phyloP scores from a whole-genome alignment of 2,329 filamentous ascomycete genomes.

The Cryphonectria radicalis region DNA sequence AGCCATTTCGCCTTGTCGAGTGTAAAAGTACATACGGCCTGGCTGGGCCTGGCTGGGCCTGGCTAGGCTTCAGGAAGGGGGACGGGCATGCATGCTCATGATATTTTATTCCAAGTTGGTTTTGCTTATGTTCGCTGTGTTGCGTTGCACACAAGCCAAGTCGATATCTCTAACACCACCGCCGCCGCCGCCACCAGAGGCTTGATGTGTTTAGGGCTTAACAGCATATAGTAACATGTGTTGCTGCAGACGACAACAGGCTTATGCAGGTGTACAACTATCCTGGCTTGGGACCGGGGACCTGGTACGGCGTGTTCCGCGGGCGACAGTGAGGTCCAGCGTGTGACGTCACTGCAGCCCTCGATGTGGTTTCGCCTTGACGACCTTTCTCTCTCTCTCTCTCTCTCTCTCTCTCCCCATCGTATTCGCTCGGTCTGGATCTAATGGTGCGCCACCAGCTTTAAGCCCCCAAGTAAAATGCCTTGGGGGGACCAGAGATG shows the following conservation, averaged over 20 bases:
- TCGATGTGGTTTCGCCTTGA: conserved; percentile 1
- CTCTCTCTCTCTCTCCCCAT: no score
- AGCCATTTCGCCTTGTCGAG: neutral
- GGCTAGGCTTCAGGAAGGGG: neutral
- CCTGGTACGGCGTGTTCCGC: neutral
- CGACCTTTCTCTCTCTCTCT: neutral
- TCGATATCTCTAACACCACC: neutral
- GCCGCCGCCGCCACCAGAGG: no score
- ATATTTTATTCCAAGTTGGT: neutral
- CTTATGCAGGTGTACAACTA: neutral
- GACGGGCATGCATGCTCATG: neutral
- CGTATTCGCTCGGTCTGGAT: neutral
- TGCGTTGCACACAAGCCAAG: neutral
- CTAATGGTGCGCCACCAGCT: neutral
- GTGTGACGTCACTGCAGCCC: conserved; percentile 18
- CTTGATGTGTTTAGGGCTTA: neutral
- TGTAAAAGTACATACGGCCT: neutral
- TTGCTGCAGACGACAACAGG: neutral
- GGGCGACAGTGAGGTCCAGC: neutral
- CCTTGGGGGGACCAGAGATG: neutral
- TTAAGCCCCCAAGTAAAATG: neutral
- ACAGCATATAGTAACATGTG: neutral
- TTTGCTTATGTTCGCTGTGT: neutral
- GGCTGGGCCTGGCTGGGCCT: neutral
- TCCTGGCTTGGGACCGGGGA: neutral